A percentile compares a stretch with the other conserved stretches of the same genome.
These are phyloP conservation scores for Gaeumannomyces sp. DNA, from an alignment of 2,329 filamentous ascomycete genomes.

Conservation along the genomic window DNA sequence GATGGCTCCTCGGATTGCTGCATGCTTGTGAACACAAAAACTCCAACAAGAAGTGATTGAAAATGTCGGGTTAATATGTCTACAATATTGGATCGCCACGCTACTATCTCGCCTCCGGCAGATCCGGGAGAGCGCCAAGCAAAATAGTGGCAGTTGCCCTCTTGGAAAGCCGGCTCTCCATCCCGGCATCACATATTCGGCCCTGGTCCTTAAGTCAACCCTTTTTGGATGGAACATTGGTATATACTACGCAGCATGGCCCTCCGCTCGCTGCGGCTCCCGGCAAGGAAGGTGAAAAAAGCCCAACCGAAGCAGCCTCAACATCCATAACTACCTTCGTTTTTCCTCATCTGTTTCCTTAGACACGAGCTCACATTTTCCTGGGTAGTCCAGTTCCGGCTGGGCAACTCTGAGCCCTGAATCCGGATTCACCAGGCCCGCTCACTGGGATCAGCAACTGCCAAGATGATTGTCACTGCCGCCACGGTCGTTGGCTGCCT, in stretches of 20 bases:
- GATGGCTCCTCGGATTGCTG: not conserved
- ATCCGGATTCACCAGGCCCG: not conserved
- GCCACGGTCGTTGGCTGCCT: not conserved
- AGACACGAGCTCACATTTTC: too few relatives aligned
- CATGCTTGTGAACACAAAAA: not conserved
- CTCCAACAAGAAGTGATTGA: not conserved
- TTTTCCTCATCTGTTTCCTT: not conserved
- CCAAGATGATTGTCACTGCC: conserved; percentile 1
- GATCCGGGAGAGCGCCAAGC: not conserved
- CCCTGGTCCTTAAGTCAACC: not conserved
- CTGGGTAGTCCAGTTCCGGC: not conserved
- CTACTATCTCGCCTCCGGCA: not conserved
- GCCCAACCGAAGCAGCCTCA: not conserved
- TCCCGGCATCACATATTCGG: not conserved
- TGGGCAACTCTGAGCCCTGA: too few relatives aligned
- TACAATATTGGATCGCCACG: not conserved
- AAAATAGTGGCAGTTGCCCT: not conserved
- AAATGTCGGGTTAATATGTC: not conserved
- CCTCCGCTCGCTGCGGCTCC: not conserved
- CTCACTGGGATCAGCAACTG: not conserved
- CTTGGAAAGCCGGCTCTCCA: not conserved
- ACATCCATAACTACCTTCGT: not conserved
- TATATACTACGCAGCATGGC: not conserved
- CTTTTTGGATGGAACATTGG: not conserved
- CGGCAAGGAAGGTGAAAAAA: not conserved